Evolutionary conservation across 2,329 filamentous ascomycete genomes (phyloP).

Genomic region (Colletotrichum melonis): DNA sequence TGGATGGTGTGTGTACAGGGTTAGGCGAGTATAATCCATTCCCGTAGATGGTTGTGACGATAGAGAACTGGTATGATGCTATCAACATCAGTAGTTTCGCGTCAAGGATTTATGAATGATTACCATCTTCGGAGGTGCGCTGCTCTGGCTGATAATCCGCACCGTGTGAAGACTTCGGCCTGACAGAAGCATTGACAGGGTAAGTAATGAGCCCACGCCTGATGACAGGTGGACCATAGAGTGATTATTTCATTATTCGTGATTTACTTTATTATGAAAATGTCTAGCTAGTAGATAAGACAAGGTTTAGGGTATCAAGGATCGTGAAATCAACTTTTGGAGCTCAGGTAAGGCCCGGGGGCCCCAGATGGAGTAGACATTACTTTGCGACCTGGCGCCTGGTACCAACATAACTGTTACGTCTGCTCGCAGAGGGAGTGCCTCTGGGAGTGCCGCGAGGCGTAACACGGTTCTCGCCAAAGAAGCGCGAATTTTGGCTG

Average conservation of each 20-base stretch:
- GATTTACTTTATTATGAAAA: not conserved
- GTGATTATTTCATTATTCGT: not conserved
- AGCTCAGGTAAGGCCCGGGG: not conserved
- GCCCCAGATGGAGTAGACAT: not conserved
- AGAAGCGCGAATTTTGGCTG: constrained; percentile 54
- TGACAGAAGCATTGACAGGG: too few species aligned
- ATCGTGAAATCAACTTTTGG: not conserved
- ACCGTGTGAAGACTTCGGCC: too few species aligned
- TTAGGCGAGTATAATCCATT: constrained; percentile 32
- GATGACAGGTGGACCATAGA: too few species aligned
- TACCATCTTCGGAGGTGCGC: too few species aligned
- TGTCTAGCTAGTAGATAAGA: not conserved
- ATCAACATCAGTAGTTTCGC: too few species aligned
- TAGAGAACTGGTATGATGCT: too few species aligned
- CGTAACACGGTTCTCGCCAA: constrained; percentile 54
- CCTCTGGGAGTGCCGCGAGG: constrained; percentile 50
- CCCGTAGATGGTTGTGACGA: not conserved
- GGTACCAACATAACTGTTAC: constrained; percentile 17
- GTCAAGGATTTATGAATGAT: too few species aligned
- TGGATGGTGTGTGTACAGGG: constrained; percentile 33
- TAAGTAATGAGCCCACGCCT: too few species aligned
- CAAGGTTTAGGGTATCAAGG: not conserved
- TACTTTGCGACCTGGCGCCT: constrained; percentile 1
- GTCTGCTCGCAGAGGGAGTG: constrained; percentile 49
- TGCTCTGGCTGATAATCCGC: too few species aligned